These are phyloP conservation scores for Ascosphaera apis DNA, from an alignment of 2,329 filamentous ascomycete genomes.

Conservation along the genomic window DNA sequence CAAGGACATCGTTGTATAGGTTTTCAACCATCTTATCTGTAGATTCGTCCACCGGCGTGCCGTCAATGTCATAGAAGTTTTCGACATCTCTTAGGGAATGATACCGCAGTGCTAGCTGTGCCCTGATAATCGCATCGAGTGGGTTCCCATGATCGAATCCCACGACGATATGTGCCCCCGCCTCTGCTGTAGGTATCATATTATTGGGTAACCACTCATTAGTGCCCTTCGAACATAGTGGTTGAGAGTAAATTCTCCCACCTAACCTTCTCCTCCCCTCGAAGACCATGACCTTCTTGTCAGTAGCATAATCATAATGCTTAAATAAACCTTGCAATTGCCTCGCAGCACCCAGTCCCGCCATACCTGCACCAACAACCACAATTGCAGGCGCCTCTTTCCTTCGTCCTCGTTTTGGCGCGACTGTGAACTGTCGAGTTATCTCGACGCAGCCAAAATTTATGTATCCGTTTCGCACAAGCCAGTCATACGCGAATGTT, in stretches of 20 bases:
- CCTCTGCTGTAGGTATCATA: constrained; percentile 62
- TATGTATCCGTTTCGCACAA: constrained; percentile 76
- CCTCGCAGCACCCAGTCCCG: constrained; percentile 73
- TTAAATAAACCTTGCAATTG: constrained; percentile 70
- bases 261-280: constrained; percentile 76
- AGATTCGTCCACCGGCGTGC: constrained; percentile 44
- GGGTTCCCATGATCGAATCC: constrained; percentile 93
- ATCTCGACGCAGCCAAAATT: constrained; percentile 82
- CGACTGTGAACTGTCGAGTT: constrained; percentile 21
- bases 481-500: constrained; percentile 76
- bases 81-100: constrained; percentile 59
- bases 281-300: constrained; percentile 54
- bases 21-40: constrained; percentile 71
- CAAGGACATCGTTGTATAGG: constrained; percentile 83
- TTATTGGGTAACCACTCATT: constrained; percentile 26
- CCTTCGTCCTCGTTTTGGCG: constrained; percentile 19
- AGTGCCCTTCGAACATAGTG: constrained; percentile 30
- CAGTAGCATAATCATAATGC: constrained; percentile 47
- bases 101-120: constrained; percentile 70
- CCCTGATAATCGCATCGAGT: constrained; percentile 70
- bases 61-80: constrained; percentile 58
- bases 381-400: constrained; percentile 48
- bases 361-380: constrained; percentile 82
- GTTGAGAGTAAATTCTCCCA: constrained; percentile 78
- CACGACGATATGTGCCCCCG: constrained; percentile 96